These are phyloP conservation scores for Dendrobium huoshanense DNA, from an alignment of 106 monocot genomes.

Conservation along the genomic window DNA sequence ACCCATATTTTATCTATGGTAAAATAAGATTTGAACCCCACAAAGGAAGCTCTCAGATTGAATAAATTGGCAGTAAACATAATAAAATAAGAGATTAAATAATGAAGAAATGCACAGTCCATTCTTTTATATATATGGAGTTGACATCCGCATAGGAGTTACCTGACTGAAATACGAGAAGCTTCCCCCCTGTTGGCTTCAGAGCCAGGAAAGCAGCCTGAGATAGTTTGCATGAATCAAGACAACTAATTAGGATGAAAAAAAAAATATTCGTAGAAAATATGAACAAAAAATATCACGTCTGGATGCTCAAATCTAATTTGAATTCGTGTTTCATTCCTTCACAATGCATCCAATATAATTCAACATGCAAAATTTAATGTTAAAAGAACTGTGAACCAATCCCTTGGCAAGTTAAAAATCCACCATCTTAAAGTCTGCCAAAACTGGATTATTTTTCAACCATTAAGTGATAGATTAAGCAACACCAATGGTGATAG, in stretches of 20 bases:
- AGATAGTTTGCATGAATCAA: conserved; percentile 3
- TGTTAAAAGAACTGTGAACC: not conserved
- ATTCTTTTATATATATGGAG: not conserved
- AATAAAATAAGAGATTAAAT: not conserved
- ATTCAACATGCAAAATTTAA: not conserved
- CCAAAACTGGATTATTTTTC: not conserved
- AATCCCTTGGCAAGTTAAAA: not conserved
- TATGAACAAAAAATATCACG: not conserved
- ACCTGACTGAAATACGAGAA: conserved; percentile 98
- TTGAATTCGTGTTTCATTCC: not conserved
- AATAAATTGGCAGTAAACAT: not conserved
- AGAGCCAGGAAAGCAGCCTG: conserved; percentile 90
- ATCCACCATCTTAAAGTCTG: not conserved
- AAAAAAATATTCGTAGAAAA: not conserved
- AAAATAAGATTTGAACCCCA: not conserved
- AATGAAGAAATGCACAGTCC: not conserved
- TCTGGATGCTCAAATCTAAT: not conserved
- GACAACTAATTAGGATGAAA: not conserved
- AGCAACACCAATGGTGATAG: not conserved
- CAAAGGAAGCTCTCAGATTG: not conserved
- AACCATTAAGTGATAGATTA: not conserved
- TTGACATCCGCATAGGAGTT: conserved; percentile 1
- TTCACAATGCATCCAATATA: not conserved
- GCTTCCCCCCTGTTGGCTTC: conserved; percentile 95
- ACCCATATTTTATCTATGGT: not conserved